Base-by-base conservation (phyloP, 2,329 filamentous ascomycete genomes). In the Ophiostoma montium region DNA sequence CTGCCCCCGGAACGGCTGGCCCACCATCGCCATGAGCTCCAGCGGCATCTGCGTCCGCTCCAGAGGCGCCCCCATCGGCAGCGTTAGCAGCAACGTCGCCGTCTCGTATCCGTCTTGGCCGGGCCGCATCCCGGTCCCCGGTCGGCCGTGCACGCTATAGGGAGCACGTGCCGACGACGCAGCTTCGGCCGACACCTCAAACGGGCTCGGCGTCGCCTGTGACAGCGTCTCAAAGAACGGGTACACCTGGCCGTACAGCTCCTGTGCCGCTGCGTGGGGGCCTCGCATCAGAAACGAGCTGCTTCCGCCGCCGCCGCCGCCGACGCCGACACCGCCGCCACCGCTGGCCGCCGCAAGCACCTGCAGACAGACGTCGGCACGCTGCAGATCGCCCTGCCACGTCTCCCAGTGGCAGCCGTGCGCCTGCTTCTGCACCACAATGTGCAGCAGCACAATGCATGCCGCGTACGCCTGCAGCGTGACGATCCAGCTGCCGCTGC, bases 391-490 rank as follows among this genome's bases (percentile, higher is more conserved):
- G 10, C 54, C 56, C 10, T 52, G 47, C 58, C 60, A 63, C 1
- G 49, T 48, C 3, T 47, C 49, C 0, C 52, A 43, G 4, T 51
- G 53, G 36, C 59, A 57, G 15, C 54, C 50, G 50, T 63, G 60
- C 0, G 60, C 48, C 39, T 61, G 59, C 35, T 60, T 61, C 44
- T 64, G 62, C 1, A 58, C 57, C 5, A 58, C 54, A 1, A 56
- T 52, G 46, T 64, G 61, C 2, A 64, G 55, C 11, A 64, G 53
- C 3, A 62, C 56, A 11, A 60, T 53, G 47, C 59, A 60, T 0
- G 60, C 54, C 0, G 60, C 58, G 39, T 63, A 61, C 1, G 61
- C 48, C 56, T 64, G 61, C 21, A 61, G 58, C 15, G 63, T 60
- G 12, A 62, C 57, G 7, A 63, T 50, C 59, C 61, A 63, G 32